These are phyloP conservation scores for Ostreobium quekettii DNA, from an alignment of 139 green algal genomes.

Conservation along the genomic window DNA sequence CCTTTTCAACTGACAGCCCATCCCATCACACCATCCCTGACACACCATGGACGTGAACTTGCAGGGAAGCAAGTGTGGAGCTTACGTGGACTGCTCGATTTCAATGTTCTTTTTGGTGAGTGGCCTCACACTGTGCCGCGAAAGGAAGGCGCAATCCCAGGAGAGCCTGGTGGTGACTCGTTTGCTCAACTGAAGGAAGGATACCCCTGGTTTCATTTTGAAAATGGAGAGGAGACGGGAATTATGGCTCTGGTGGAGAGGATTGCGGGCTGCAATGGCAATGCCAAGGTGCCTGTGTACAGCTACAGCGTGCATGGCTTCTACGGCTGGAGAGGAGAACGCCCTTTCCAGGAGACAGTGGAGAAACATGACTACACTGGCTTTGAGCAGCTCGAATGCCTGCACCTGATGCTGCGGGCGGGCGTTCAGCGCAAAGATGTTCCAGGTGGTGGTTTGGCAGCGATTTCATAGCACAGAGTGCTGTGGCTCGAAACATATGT, in stretches of 20 bases:
- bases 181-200: conserved; percentile 35
- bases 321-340: conserved; percentile 35
- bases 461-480: no score
- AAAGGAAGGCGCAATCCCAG: conserved; percentile 11
- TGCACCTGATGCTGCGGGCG: conserved; percentile 28
- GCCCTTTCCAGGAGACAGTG: conserved; percentile 24
- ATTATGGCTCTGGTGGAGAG: conserved; percentile 26
- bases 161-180: conserved; percentile 16
- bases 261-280: conserved; percentile 21
- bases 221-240: conserved; percentile 7
- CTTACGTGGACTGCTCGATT: conserved; percentile 35
- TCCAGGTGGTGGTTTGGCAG: neutral
- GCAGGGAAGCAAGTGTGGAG: conserved; percentile 21
- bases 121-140: conserved; percentile 25
- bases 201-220: conserved; percentile 28
- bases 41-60: neutral
- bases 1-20: no score
- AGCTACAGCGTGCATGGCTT: conserved; percentile 29
- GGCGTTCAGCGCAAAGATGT: conserved; percentile 1
- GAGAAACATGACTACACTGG: conserved; percentile 32
- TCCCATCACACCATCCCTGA: neutral
- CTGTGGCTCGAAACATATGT: no score
- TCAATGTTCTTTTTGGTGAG: conserved; percentile 32
- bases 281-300: conserved; percentile 28
- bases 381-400: conserved; percentile 31